These are phyloP conservation scores for Kokia cookei DNA, from an alignment of 441 rosid species.

Conservation along the genomic window DNA sequence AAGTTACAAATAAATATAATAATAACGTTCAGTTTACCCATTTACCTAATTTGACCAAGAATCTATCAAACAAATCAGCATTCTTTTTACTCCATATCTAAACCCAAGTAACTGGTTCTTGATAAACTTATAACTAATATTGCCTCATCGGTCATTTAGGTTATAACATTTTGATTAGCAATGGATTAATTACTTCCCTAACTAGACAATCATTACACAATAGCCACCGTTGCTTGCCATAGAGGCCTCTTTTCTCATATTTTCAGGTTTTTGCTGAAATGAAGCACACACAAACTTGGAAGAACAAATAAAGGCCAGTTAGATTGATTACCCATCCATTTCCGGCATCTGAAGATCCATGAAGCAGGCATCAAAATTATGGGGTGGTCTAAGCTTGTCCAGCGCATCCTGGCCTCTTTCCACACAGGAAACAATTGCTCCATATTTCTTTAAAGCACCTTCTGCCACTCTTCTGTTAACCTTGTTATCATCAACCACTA, in stretches of 20 bases:
- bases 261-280: not conserved
- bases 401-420: slow-evolving; percentile 75
- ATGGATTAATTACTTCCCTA: not conserved
- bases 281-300: not conserved
- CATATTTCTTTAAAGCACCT: slow-evolving; percentile 75
- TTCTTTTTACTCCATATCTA: not conserved
- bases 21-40: not conserved
- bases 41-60: not conserved
- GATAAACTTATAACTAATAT: not conserved
- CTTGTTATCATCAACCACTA: slow-evolving; percentile 90
- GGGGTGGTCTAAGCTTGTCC: slow-evolving; percentile 72
- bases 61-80: not conserved
- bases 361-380: slow-evolving; percentile 83
- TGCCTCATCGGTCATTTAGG: not conserved
- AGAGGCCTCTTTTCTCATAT: not conserved
- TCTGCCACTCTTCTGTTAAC: slow-evolving; percentile 94
- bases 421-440: slow-evolving; percentile 81
- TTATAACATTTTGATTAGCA: not conserved
- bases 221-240: not conserved
- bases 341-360: slow-evolving; percentile 99
- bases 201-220: not conserved
- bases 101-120: not conserved
- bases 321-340: slow-evolving; percentile 75
- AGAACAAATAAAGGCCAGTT: not conserved
- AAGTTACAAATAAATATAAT: not conserved